Evolutionary conservation across 1,284 basidiomycete genomes (phyloP), one percentile per base, ranked within the genome.

Genomic region (Vanrija sp.): DNA sequence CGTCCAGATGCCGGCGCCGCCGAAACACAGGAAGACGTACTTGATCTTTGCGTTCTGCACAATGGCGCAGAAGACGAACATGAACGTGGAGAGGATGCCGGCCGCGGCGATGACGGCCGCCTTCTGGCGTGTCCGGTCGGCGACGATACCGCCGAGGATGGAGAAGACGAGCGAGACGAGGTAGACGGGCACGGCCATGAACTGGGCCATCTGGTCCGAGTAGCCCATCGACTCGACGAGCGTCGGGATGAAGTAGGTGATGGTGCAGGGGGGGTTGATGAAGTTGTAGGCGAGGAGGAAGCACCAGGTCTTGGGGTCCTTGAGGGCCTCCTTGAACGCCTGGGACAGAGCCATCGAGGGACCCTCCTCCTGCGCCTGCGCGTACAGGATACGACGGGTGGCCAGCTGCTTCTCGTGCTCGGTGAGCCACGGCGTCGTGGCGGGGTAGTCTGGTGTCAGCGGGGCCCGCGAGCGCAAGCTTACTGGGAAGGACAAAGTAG

Each of bases 401-500:
- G 9, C 42, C n/a, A 3, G 24, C 6, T 14, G 14, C 15, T 31
- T 25, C 15, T 56, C 49, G 1, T 51, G 23, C 5, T 45, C 50
- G 6, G n/a, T 20, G n/a, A 56, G 42, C 19, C 51, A 56, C 5
- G 9, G 20, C 10, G 42, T 10, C 0, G 46, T 56, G 16, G 51
- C 54, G 14, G 54, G 54, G 31, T 48, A 39, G 31, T 31, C 53
- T 51, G 23, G 25, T 27, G 41, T 53, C 6, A 53, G 51, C 15
- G 19, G 4, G 3, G 9, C 10, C n/a, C 1, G 6, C 4, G 10
- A 1, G 16, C 9, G 9, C 2, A 5, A 14, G 12, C 8, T 9
- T 16, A 18, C 47, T 50, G 14, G 79, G 78, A n/a, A 80, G 69
- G 61, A 72, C 64, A 51, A 77, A 75, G 51, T 63, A 75, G 41